phyloP scores from a whole-genome alignment of 106 monocot species.

The Phalaenopsis aphrodite region DNA sequence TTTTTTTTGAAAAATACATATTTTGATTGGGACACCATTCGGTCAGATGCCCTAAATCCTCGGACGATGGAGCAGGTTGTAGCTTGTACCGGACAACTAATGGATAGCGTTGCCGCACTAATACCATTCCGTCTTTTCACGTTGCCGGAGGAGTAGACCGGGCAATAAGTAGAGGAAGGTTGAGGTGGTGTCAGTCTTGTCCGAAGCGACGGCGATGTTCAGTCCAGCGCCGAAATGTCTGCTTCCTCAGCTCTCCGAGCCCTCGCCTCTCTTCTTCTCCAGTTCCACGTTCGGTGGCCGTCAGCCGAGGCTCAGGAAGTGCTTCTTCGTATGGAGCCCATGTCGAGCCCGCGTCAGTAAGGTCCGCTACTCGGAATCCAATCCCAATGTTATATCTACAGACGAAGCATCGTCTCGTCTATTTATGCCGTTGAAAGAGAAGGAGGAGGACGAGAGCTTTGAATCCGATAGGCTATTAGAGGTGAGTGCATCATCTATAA shows the following conservation, averaged over 20 bases:
- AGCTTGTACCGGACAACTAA: too few species aligned
- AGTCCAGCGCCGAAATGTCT: background rate
- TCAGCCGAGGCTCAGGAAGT: background rate
- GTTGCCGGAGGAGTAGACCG: background rate
- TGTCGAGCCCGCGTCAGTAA: background rate
- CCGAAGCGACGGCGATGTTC: background rate
- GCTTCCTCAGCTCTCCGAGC: background rate
- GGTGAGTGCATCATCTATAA: constrained; percentile 10
- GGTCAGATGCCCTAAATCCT: too few species aligned
- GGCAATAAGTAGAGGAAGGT: background rate
- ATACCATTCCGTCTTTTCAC: background rate
- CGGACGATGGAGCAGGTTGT: too few species aligned
- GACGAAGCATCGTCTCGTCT: background rate
- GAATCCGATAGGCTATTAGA: constrained; percentile 22
- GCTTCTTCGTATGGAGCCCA: background rate
- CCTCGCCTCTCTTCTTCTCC: constrained; percentile 3
- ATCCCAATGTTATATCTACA: background rate
- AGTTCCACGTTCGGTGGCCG: background rate
- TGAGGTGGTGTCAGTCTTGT: background rate
- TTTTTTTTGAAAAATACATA: too few species aligned
- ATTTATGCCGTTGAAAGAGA: background rate
- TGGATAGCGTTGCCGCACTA: background rate
- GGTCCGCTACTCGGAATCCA: constrained; percentile 9
- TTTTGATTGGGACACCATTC: too few species aligned
- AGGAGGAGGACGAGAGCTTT: constrained; percentile 8